Percentiles rank a stretch among this genome's conserved stretches.
Conservation (phyloP, 1,139 yeast species). For the Kodamaea sp. region DNA sequence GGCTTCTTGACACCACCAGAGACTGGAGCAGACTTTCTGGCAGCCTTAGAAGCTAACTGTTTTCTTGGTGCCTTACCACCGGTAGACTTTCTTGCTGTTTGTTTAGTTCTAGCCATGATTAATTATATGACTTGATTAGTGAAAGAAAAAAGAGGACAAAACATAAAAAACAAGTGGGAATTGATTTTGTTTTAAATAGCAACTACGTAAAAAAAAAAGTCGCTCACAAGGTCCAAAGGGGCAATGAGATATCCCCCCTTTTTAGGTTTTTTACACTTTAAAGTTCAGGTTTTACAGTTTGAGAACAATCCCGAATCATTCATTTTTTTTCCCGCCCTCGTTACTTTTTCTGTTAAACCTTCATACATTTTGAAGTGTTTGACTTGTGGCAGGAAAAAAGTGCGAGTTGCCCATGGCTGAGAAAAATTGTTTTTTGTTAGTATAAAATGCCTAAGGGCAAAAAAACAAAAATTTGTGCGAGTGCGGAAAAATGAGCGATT, state of each 20-base stretch:
- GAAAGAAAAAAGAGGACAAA: slow-evolving; percentile 7
- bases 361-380: slow-evolving; percentile 2
- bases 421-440: slow-evolving; percentile 1
- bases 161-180: slow-evolving; percentile 8
- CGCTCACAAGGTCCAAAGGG: too few species aligned
- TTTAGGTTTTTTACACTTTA: too few species aligned
- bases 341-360: slow-evolving; percentile 1
- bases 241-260: too few species aligned
- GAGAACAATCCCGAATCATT: not conserved
- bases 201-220: not conserved
- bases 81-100: slow-evolving; percentile 53
- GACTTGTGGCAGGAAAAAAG: not conserved
- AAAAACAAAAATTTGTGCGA: too few species aligned
- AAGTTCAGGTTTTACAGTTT: too few species aligned
- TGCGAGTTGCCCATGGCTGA: slow-evolving; percentile 4
- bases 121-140: slow-evolving; percentile 2
- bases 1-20: slow-evolving; percentile 53
- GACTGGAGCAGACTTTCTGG: slow-evolving; percentile 52
- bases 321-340: not conserved
- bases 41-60: slow-evolving; percentile 52
- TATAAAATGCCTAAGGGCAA: too few species aligned
- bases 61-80: slow-evolving; percentile 56
- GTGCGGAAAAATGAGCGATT: too few species aligned
- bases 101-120: slow-evolving; percentile 51
- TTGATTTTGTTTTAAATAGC: slow-evolving; percentile 3